A percentile compares a stretch with the other conserved stretches of the same genome.
Evolutionary conservation across 768 basidiomycete species (phyloP).

Genomic region (Hygrophorus russula): DNA sequence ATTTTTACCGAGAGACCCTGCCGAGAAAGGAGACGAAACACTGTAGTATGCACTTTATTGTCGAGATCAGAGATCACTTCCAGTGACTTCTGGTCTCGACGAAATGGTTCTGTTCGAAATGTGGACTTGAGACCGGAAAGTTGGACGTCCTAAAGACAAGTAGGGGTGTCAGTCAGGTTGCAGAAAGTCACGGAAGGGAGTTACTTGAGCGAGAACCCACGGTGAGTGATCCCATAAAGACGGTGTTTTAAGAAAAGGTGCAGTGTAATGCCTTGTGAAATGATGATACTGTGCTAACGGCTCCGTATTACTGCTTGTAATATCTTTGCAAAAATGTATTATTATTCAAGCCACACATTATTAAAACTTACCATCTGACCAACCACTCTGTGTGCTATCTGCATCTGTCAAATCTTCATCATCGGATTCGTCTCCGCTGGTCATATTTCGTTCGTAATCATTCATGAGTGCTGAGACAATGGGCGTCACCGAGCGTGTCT

Average conservation of each 20-base stretch:
- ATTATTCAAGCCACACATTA: neutral
- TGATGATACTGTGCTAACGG: constrained; percentile 36
- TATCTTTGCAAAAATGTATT: neutral
- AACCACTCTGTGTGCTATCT: constrained; percentile 34
- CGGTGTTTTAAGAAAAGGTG: constrained; percentile 20
- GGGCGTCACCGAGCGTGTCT: constrained; percentile 39
- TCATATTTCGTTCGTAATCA: constrained; percentile 40
- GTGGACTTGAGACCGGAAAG: neutral
- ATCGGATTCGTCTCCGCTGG: constrained; percentile 73
- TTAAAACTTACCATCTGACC: constrained; percentile 33
- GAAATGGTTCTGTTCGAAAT: neutral
- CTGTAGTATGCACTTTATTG: constrained; percentile 5
- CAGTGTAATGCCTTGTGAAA: constrained; percentile 36
- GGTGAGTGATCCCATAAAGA: constrained; percentile 36
- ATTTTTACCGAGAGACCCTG: constrained; percentile 29
- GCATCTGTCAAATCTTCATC: constrained; percentile 56
- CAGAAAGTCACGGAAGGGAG: constrained; percentile 3
- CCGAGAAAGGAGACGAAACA: constrained; percentile 28
- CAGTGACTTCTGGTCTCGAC: neutral
- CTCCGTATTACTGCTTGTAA: neutral
- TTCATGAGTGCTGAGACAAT: constrained; percentile 17
- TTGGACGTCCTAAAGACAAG: neutral
- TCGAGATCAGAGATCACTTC: neutral
- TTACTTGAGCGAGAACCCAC: constrained; percentile 34
- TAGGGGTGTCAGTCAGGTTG: constrained; percentile 7